phyloP scores from a whole-genome alignment of 1,139 yeast species.

The Magnusiomyces tetraspermus region DNA sequence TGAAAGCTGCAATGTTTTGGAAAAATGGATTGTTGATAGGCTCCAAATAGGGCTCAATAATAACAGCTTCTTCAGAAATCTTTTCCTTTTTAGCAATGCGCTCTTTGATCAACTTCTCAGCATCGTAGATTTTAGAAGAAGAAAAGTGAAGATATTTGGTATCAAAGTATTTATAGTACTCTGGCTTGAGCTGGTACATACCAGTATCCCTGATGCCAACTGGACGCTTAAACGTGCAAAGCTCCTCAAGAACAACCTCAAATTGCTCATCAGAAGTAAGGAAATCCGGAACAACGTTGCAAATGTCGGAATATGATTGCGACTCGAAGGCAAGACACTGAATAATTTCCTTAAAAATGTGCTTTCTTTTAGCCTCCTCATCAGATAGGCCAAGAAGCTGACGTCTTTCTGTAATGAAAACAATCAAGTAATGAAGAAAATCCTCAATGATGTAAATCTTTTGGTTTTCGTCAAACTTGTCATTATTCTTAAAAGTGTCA shows the following conservation, averaged over 20 bases:
- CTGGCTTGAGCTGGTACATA: conserved; percentile 54
- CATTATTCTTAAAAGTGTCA: conserved; percentile 36
- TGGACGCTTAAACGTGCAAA: conserved; percentile 59
- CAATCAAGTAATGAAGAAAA: conserved; percentile 60
- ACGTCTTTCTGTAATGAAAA: conserved; percentile 58
- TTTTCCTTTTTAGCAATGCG: conserved; percentile 29
- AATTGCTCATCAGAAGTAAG: conserved; percentile 59
- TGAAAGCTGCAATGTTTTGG: conserved; percentile 28
- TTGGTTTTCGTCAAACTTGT: conserved; percentile 34
- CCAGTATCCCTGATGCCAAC: conserved; percentile 58
- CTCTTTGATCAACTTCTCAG: conserved; percentile 47
- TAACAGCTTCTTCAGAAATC: conserved; percentile 23
- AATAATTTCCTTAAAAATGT: conserved; percentile 59
- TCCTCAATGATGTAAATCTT: conserved; percentile 68
- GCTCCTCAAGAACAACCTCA: conserved; percentile 52
- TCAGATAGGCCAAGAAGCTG: conserved; percentile 44
- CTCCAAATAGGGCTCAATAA: conserved; percentile 31
- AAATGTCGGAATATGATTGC: conserved; percentile 60
- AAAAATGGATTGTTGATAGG: conserved; percentile 30
- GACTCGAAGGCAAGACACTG: conserved; percentile 73
- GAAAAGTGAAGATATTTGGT: conserved; percentile 77
- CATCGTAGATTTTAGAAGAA: conserved; percentile 71
- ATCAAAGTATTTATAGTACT: conserved; percentile 48
- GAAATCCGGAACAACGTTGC: conserved; percentile 65
- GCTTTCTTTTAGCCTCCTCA: conserved; percentile 42